A percentile compares a stretch with the other conserved stretches of the same genome.
Conservation (phyloP, 768 basidiomycete genomes). For the Collybia sordida region DNA sequence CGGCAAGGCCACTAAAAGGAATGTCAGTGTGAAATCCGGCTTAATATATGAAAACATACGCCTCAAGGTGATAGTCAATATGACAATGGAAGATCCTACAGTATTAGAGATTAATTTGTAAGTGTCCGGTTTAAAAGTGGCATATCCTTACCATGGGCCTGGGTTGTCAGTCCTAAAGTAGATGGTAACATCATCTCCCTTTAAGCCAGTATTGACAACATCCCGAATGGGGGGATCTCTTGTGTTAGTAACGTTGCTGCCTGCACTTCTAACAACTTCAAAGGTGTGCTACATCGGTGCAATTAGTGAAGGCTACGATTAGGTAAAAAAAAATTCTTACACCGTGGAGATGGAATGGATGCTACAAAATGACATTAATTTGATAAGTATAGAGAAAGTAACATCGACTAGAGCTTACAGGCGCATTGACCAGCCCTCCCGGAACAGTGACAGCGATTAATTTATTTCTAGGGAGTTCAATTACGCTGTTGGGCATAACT, state of each 20-base stretch:
- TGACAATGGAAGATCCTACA: background rate
- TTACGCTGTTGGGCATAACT: constrained; percentile 37
- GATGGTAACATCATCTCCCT: constrained; percentile 42
- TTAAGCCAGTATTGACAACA: constrained; percentile 28
- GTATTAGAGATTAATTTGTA: no score
- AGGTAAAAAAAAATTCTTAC: constrained; percentile 10
- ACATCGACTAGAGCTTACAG: constrained; percentile 15
- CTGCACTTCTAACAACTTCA: constrained; percentile 32
- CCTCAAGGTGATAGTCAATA: background rate
- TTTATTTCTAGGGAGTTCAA: constrained; percentile 39
- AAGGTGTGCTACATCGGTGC: constrained; percentile 28
- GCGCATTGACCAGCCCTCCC: background rate
- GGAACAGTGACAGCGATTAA: constrained; percentile 45
- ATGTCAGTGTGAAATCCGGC: no score
- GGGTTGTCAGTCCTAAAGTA: constrained; percentile 63
- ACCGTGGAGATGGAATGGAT: constrained; percentile 29
- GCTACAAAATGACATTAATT: constrained; percentile 8
- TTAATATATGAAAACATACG: background rate
- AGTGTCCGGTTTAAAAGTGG: background rate
- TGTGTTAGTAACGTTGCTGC: constrained; percentile 21
- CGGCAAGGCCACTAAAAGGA: no score
- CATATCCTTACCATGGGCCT: constrained; percentile 41
- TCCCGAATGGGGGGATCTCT: constrained; percentile 22
- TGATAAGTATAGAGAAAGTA: background rate
- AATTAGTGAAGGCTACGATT: background rate